phyloP scores from a whole-genome alignment of 345 rosid species.

The Citrus sp. region DNA sequence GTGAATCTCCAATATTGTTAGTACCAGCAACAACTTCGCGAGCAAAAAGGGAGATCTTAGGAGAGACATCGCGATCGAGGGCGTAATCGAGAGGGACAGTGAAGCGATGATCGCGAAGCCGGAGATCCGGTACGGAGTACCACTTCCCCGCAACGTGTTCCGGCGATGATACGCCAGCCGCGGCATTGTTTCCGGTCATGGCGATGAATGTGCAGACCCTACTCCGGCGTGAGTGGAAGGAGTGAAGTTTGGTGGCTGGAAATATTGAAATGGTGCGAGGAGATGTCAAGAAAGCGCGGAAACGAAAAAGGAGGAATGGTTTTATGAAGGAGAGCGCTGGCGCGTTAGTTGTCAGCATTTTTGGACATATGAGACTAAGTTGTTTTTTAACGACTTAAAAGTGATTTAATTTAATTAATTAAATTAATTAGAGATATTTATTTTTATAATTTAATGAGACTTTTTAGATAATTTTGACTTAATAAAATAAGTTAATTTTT shows the following conservation, averaged over 20 bases:
- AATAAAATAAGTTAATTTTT: too few species aligned
- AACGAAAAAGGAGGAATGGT: neutral
- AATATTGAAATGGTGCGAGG: slow-evolving; percentile 7
- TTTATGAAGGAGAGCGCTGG: slow-evolving; percentile 16
- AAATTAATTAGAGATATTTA: too few species aligned
- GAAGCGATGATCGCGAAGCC: slow-evolving; percentile 80
- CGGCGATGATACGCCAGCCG: slow-evolving; percentile 17
- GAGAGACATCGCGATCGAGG: slow-evolving; percentile 25
- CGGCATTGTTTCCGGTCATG: slow-evolving; percentile 32
- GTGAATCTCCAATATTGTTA: neutral
- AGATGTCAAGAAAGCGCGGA: slow-evolving; percentile 1
- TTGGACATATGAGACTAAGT: neutral
- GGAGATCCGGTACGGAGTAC: slow-evolving; percentile 81
- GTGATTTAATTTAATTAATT: too few species aligned
- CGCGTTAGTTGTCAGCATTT: slow-evolving; percentile 37
- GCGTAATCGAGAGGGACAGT: slow-evolving; percentile 77
- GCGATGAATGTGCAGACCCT: slow-evolving; percentile 11
- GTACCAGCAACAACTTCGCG: slow-evolving; percentile 85
- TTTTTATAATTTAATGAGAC: too few species aligned
- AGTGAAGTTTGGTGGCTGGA: neutral
- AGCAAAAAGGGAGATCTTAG: slow-evolving; percentile 67
- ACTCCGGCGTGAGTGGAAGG: slow-evolving; percentile 19
- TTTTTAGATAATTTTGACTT: too few species aligned
- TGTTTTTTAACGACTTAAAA: too few species aligned
- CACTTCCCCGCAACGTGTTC: slow-evolving; percentile 60